phyloP scores from a whole-genome alignment of 352 stramenopile species.

The Phytophthora megakarya region DNA sequence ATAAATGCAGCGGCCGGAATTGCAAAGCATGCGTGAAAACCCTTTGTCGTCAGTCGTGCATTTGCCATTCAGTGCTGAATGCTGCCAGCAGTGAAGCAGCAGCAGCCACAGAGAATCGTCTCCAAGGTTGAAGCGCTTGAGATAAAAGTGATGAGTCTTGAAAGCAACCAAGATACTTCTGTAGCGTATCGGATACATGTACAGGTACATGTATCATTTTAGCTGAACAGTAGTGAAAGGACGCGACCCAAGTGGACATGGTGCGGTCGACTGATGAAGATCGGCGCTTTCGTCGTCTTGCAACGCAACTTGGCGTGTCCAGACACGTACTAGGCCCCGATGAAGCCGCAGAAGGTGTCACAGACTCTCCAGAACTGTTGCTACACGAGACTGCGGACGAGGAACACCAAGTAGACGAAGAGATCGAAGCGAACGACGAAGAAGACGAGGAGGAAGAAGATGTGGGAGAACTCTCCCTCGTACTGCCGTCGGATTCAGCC shows the following conservation, averaged over 20 bases:
- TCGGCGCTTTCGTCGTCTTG: conserved; percentile 46
- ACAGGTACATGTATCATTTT: too few species aligned
- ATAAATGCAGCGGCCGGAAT: too few species aligned
- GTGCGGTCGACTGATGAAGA: conserved; percentile 25
- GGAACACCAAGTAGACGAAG: conserved; percentile 29
- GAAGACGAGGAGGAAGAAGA: conserved; percentile 33
- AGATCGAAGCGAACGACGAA: conserved; percentile 21
- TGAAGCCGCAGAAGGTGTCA: conserved; percentile 2
- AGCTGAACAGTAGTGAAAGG: too few species aligned
- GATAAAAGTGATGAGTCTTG: too few species aligned
- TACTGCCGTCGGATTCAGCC: conserved; percentile 51
- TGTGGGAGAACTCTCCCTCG: conserved; percentile 40
- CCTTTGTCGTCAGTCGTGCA: conserved; percentile 6
- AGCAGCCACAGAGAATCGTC: too few species aligned
- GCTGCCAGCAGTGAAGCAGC: too few species aligned
- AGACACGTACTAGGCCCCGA: conserved; percentile 37
- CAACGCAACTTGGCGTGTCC: conserved; percentile 62
- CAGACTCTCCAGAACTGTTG: conserved; percentile 4
- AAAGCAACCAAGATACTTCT: too few species aligned
- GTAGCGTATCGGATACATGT: too few species aligned
- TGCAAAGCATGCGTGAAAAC: conserved; percentile 15
- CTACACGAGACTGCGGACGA: conserved; percentile 10
- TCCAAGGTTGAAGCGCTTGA: too few species aligned
- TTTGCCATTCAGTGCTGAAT: neutral
- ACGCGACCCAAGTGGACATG: too few species aligned